Percentiles rank a stretch among this genome's conserved stretches.
phyloP scores from a whole-genome alignment of 768 basidiomycete genomes.

The Pholiota microspora region DNA sequence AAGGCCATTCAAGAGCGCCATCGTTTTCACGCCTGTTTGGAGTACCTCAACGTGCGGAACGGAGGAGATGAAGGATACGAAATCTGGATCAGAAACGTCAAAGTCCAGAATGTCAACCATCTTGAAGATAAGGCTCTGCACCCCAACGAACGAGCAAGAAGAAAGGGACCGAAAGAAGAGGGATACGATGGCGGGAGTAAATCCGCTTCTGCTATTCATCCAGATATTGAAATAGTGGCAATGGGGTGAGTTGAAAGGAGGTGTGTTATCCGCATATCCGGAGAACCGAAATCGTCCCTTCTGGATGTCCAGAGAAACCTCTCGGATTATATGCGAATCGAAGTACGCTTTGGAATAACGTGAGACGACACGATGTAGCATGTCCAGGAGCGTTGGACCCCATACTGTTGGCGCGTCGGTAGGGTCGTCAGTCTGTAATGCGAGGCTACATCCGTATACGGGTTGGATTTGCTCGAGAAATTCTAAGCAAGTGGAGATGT shows the following conservation, averaged over 20 bases:
- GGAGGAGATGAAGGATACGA: not conserved
- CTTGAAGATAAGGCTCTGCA: not conserved
- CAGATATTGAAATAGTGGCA: not conserved
- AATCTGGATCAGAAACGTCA: not conserved
- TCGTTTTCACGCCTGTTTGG: not conserved
- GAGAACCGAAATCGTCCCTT: not conserved
- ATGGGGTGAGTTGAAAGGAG: not conserved
- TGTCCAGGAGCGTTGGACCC: not conserved
- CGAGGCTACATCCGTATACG: not conserved
- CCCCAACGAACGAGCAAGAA: not conserved
- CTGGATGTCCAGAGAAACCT: not conserved
- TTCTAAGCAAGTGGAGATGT: not conserved
- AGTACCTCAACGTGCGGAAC: not conserved
- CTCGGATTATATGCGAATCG: not conserved
- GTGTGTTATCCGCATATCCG: not conserved
- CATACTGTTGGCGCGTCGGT: not conserved
- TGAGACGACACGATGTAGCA: not conserved
- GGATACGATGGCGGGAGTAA: not conserved
- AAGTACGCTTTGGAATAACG: not conserved
- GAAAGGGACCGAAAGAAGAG: not conserved
- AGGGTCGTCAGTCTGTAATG: not conserved
- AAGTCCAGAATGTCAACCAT: not conserved
- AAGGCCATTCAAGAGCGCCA: not conserved
- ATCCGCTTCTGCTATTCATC: not conserved
- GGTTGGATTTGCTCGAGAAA: not conserved